Evolutionary conservation across 2,329 filamentous ascomycete genomes (phyloP), one percentile per base, ranked within the genome.

Genomic region (Fusarium sarcochroum): DNA sequence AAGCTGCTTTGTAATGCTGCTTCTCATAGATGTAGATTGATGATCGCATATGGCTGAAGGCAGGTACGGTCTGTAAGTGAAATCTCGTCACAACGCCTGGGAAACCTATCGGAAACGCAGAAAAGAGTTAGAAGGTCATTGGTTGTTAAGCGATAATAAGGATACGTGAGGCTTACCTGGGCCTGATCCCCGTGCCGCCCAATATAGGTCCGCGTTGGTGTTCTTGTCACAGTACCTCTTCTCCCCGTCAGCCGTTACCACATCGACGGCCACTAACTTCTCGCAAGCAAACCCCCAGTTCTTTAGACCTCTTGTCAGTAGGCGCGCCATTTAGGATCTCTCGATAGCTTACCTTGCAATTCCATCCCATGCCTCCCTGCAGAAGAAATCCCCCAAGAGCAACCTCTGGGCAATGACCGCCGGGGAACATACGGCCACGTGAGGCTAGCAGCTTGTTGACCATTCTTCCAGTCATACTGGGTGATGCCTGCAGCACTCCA

Each of bases 301-400:
- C 38, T 52, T 10, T 2, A 1, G 3, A 3, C 1, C 4, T 1
- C 4, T 30, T 1, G 18, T 44, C 18, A 52, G 49, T 3, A 2
- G 6, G 3, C 7, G 11, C 2, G 4, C 3, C 0, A 2, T 23
- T 25, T 1, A 9, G 5, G 4, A 2, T 52, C 2, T 5, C 3
- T 23, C 15, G 9, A 1, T 6, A 11, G 8, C 1, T 35, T 46
- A 53, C 50, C 50, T 53, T 53, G 17, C 38, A 53, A 6, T 53
- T 45, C 50, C 50, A 53, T 1, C 50, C 38, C 27, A 53, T 53
- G 3, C 38, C 38, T 11, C 50, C 50, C 1, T 53, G 50, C 1
- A 46, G 20, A 25, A 53, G 27, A 3, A 53, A 53, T 1, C 50
- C 50, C 1, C 38, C 38, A 46, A 53, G 38, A 25, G 38, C 38